Evolutionary conservation across 768 basidiomycete species (phyloP), one percentile per base, ranked within the genome.

Genomic region (Lentinus tigrinus): DNA sequence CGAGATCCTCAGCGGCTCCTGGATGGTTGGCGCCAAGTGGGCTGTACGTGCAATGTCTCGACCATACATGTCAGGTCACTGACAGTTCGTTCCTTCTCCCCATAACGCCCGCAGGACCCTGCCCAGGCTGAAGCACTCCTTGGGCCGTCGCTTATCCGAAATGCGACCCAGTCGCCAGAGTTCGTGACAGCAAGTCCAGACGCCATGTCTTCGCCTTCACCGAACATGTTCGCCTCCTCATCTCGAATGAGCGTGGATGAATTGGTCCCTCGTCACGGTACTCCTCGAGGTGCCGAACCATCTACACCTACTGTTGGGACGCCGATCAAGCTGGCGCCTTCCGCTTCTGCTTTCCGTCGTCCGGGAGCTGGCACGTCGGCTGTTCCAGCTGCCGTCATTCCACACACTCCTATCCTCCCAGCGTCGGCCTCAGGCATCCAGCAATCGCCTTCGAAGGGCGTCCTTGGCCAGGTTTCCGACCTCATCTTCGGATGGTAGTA

Each of bases 1-100:
- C 3, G 92, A 95, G 49, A 73, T 94, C 2, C 68, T 95, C 21
- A 74, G 80, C 11, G 88, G 88, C 4, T 80, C 78, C 47, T 91
- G 84, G 79, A 95, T 95, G 92, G 75, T 95, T 36, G 93, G 93
- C 13, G 85, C 84, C 40, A 93, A 93, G 70, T 91, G 87, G 87
- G 88, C 89, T 26, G 92, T 93, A 69, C 59, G 89, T 83, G 19
- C 39, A 38, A 48, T 31, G n/a, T n/a, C 52, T 9, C 61, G 27
- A 54, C 47, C 55, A 36, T 52, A 37, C 10, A 28, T 47, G 31
- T 14, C 19, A n/a, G 46, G 19, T 16, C 52, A 50, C 28, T 48
- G 21, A 56, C 44, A 44, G 28, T 16, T 44, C 39, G 24, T 44
- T 26, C 4, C 21, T 14, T 52, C 52, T 38, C 44, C 27, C 40